Evolutionary conservation across 345 rosid genomes (phyloP).

Genomic region (Eucalyptus brandiana): DNA sequence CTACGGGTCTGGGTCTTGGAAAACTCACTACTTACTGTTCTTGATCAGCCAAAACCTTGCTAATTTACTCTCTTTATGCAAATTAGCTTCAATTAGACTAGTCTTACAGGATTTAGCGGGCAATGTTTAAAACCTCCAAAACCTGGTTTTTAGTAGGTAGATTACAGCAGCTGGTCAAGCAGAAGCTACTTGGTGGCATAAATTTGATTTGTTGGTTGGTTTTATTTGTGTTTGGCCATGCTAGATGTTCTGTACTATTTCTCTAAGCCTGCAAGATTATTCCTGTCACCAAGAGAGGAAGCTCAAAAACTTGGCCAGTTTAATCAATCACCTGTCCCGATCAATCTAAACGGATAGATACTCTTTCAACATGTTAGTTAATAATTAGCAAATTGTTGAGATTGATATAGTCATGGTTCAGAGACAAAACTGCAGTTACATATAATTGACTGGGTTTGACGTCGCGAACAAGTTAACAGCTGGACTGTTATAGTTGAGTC

Average conservation of each 20-base stretch:
- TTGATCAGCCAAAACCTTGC: neutral
- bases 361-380: neutral
- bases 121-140: neutral
- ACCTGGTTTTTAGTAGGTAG: neutral
- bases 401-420: neutral
- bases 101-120: neutral
- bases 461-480: neutral
- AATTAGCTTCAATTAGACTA: neutral
- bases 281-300: neutral
- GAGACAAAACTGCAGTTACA: neutral
- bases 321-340: neutral
- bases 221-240: neutral
- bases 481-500: neutral
- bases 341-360: neutral
- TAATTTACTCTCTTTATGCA: neutral
- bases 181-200: neutral
- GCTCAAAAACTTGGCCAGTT: neutral
- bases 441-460: neutral
- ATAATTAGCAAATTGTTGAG: neutral
- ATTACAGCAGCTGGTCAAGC: neutral
- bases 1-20: neutral
- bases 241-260: neutral
- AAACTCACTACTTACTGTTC: neutral
- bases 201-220: neutral
- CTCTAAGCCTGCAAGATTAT: neutral